Conservation (phyloP, 331 rosid genomes). For the Pyrus hybrid region DNA sequence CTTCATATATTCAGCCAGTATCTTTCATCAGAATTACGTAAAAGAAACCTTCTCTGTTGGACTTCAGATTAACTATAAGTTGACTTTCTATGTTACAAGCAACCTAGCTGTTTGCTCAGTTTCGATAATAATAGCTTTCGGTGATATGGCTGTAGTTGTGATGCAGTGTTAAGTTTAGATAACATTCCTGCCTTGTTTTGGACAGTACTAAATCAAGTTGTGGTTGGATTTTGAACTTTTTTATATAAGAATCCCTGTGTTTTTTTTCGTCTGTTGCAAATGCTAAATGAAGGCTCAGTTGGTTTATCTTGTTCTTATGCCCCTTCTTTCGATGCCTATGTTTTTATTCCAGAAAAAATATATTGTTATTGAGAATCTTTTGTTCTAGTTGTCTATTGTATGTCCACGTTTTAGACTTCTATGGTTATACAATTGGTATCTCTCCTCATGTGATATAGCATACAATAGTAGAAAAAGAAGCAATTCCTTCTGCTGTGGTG, state of each 20-base stretch:
- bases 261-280: neutral
- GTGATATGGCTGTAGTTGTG: neutral
- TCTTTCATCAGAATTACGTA: neutral
- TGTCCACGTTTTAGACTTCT: neutral
- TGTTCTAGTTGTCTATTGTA: neutral
- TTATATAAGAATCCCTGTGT: neutral
- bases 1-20: neutral
- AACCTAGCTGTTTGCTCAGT: neutral
- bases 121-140: neutral
- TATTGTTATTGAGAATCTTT: constrained; percentile 2
- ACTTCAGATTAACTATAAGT: neutral
- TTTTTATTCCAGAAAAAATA: neutral
- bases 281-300: neutral
- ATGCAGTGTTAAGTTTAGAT: neutral
- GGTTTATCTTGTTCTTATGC: neutral
- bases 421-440: neutral
- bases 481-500: constrained; percentile 27
- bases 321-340: neutral
- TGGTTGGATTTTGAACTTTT: neutral
- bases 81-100: neutral
- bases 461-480: constrained; percentile 22
- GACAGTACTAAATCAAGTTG: neutral
- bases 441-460: constrained; percentile 33
- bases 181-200: neutral
- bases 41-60: neutral